Base-by-base conservation (phyloP, 1,284 basidiomycete species). In the Clitocybe nebularis region DNA sequence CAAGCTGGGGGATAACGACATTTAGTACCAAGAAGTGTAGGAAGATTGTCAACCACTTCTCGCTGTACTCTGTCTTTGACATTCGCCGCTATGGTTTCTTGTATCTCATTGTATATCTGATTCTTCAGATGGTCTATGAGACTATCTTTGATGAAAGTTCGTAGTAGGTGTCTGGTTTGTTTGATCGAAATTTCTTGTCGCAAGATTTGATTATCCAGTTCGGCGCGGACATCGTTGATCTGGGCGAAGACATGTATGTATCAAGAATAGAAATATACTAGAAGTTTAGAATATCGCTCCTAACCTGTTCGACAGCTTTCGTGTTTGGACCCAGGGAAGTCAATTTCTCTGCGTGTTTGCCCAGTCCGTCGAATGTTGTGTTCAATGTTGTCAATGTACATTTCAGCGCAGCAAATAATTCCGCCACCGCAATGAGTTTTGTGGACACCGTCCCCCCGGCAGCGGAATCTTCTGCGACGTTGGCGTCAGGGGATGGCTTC, bases 351-450 rank as follows among this genome's bases (percentile, higher is more conserved):
- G 69, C 68, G 43, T 77, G 75, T 6, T 60, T 58, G 0, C 67
- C 71, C 5, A 79, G 57, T 3, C 59, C 57, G 28, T 71, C 68
- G 50, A 76, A 71, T 0, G 72, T 71, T 5, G 55, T 49, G 1
- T 66, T 61, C 32, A 77, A 58, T 0, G 59, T 55, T 1, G 48
- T 48, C 2, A 75, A 48, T 3, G 71, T 67, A 8, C 55, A 55
- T 44, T 71, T 72, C 66, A 76, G 70, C 0, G 68, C 64, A 5
- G 57, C 54, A 11, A 75, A 60, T 3, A 76, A 49, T 11, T 70
- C 67, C 5, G 65, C 62, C 11, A 75, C 60, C 2, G 66, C 68
- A 2, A 61, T 33, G 1, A 71, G 52, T 44, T 74, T 68, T n/a
- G 63, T 16, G 5, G 41, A 36, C 10, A 21, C 14, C 14, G 36